Conservation (phyloP, 2,329 filamentous ascomycete genomes). For the Epichloe gansuensis region DNA sequence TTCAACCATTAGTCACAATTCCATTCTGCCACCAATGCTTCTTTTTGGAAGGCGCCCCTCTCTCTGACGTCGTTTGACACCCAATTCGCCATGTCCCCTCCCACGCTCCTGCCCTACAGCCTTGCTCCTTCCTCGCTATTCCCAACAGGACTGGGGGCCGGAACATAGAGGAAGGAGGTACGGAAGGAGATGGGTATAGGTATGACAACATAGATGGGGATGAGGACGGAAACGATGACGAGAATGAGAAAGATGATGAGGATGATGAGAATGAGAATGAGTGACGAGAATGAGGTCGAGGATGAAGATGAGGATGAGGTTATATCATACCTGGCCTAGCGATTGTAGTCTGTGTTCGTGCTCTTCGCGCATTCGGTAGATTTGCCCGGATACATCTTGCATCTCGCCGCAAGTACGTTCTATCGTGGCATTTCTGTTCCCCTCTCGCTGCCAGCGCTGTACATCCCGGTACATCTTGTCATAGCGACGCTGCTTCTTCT, state of each 20-base stretch:
- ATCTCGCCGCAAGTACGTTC: conserved; percentile 61
- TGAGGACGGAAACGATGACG: too few species aligned
- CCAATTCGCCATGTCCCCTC: background rate
- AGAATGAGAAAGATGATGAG: too few species aligned
- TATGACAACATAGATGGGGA: too few species aligned
- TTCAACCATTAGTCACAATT: conserved; percentile 9
- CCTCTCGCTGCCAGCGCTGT: conserved; percentile 64
- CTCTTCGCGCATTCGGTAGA: conserved; percentile 33
- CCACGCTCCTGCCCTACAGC: background rate
- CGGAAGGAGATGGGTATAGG: background rate
- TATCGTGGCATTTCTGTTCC: conserved; percentile 61
- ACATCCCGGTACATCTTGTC: conserved; percentile 65
- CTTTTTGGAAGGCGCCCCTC: conserved; percentile 2
- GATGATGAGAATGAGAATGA: too few species aligned
- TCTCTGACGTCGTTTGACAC: background rate
- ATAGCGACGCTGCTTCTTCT: conserved; percentile 68
- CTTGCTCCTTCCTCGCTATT: conserved; percentile 5
- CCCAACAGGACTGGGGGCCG: background rate
- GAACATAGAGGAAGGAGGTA: background rate
- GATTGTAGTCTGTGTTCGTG: conserved; percentile 23
- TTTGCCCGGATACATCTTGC: conserved; percentile 48
- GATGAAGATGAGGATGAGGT: background rate
- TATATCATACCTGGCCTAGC: conserved; percentile 20
- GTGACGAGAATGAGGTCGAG: background rate
- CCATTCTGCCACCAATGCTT: conserved; percentile 9